These are phyloP conservation scores for Termitomyces sp. DNA, from an alignment of 768 basidiomycete genomes.

Conservation along the genomic window DNA sequence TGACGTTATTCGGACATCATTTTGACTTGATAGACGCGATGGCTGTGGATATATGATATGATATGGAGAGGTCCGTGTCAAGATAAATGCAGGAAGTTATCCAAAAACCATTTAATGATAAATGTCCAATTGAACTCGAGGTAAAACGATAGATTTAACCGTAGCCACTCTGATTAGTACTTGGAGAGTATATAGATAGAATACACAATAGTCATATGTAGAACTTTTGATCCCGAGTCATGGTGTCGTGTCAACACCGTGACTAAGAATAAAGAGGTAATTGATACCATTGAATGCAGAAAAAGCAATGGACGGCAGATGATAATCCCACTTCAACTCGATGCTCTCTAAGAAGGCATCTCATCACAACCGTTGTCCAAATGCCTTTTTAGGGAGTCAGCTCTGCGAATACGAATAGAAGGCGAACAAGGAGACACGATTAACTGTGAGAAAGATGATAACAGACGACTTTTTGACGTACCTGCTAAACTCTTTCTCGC, in stretches of 20 bases:
- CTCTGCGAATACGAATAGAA: conserved; percentile 13
- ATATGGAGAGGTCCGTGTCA: neutral
- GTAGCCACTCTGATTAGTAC: conserved; percentile 7
- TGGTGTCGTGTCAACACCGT: conserved; percentile 4
- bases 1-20: conserved; percentile 25
- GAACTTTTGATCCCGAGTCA: conserved; percentile 15
- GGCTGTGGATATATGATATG: conserved; percentile 4
- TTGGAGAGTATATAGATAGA: neutral
- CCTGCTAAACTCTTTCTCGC: conserved; percentile 76
- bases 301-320: neutral
- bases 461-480: conserved; percentile 19
- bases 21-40: conserved; percentile 8
- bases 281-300: neutral
- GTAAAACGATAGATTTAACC: neutral
- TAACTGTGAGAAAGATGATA: conserved; percentile 6
- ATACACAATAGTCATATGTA: conserved; percentile 10
- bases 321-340: neutral
- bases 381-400: conserved; percentile 69
- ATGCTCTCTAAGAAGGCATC: conserved; percentile 16
- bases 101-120: neutral
- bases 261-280: conserved; percentile 7
- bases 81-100: conserved; percentile 5
- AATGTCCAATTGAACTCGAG: neutral
- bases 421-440: conserved; percentile 1
- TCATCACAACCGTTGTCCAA: conserved; percentile 58